A percentile compares a stretch with the other conserved stretches of the same genome.
These are phyloP conservation scores for Gossypium davidsonii DNA, from an alignment of 441 rosid species.

Conservation along the genomic window DNA sequence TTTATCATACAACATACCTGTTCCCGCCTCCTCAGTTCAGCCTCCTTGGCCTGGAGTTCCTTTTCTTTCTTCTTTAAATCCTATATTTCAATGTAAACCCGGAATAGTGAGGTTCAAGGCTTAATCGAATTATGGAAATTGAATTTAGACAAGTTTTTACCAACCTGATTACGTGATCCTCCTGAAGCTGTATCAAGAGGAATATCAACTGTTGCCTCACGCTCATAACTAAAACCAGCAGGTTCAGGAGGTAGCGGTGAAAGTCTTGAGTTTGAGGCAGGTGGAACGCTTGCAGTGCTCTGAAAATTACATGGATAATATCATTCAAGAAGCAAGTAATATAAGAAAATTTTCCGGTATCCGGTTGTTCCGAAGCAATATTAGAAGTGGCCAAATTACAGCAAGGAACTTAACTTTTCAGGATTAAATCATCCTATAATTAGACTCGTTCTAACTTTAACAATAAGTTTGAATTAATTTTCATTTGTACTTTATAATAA, in stretches of 20 bases:
- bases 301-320: slow-evolving; percentile 21
- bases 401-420: not conserved
- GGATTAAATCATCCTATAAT: not conserved
- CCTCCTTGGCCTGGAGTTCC: slow-evolving; percentile 84
- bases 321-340: not conserved
- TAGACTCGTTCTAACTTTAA: not conserved
- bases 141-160: slow-evolving; percentile 15
- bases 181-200: slow-evolving; percentile 62
- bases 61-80: slow-evolving; percentile 79
- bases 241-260: slow-evolving; percentile 88
- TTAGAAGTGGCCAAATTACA: not conserved
- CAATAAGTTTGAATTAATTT: too few relatives aligned
- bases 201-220: slow-evolving; percentile 66
- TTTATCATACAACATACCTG: slow-evolving; percentile 37
- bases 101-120: slow-evolving; percentile 14
- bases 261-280: slow-evolving; percentile 64
- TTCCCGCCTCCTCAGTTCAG: slow-evolving; percentile 68
- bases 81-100: slow-evolving; percentile 26
- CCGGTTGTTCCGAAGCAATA: not conserved
- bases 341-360: not conserved
- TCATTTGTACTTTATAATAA: not conserved
- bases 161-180: slow-evolving; percentile 32
- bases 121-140: not conserved
- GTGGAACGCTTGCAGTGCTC: slow-evolving; percentile 49
- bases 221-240: slow-evolving; percentile 60